Conservation (phyloP, 352 stramenopile genomes). For the Globisporangium cylindrosporum region DNA sequence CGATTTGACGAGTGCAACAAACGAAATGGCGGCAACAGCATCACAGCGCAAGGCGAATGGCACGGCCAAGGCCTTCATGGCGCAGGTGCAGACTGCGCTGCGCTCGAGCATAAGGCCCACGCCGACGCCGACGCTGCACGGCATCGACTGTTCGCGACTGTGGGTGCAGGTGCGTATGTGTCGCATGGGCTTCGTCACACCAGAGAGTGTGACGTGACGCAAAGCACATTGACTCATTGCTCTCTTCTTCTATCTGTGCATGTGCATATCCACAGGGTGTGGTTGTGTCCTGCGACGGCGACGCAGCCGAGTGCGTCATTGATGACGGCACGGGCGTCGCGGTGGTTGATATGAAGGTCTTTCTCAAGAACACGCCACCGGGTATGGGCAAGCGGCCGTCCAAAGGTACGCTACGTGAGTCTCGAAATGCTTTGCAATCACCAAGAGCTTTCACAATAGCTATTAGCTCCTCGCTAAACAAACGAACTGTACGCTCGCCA, state of each 20-base stretch:
- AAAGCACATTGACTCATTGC: no score
- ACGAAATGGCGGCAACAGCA: not conserved
- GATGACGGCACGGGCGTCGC: constrained; percentile 77
- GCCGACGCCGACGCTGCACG: constrained; percentile 49
- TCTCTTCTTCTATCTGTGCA: not conserved
- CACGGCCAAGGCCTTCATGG: constrained; percentile 62
- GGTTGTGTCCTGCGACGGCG: constrained; percentile 35
- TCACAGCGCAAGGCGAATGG: constrained; percentile 13
- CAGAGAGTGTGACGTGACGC: no score
- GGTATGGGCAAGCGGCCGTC: constrained; percentile 36
- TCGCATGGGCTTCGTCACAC: no score
- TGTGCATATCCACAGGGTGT: constrained; percentile 36
- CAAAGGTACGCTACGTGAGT: constrained; percentile 24
- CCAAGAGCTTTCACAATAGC: no score
- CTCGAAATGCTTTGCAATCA: no score
- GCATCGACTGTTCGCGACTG: constrained; percentile 63
- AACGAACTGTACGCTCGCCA: not conserved
- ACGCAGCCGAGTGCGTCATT: constrained; percentile 42
- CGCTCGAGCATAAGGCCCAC: constrained; percentile 32
- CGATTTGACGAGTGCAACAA: not conserved
- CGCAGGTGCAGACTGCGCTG: constrained; percentile 49
- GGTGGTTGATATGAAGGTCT: constrained; percentile 53
- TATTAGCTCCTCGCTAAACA: no score
- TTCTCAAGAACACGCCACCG: constrained; percentile 58
- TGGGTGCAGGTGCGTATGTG: constrained; percentile 58